These are phyloP conservation scores for Tuber aestivum DNA, from an alignment of 495 filamentous ascomycete species.

Conservation along the genomic window DNA sequence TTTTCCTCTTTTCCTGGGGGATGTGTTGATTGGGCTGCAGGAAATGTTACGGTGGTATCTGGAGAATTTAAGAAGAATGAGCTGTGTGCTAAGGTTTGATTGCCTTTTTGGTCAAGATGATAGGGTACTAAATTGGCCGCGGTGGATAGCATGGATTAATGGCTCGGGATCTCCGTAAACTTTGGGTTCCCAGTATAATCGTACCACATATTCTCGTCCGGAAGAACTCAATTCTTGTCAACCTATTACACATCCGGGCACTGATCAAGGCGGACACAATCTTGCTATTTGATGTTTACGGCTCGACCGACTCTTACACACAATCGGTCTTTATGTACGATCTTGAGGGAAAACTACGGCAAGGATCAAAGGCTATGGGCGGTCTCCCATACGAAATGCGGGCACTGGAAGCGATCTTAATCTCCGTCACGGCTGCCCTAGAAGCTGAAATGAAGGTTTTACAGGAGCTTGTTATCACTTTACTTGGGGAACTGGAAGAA, in stretches of 20 bases:
- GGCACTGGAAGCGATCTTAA: constrained; percentile 73
- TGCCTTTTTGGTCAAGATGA: not conserved
- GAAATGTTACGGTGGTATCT: constrained; percentile 89
- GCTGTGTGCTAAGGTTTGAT: constrained; percentile 80
- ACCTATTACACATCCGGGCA: constrained; percentile 85
- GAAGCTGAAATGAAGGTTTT: constrained; percentile 92
- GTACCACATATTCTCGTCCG: constrained; percentile 95
- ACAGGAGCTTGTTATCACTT: constrained; percentile 79
- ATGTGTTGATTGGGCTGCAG: constrained; percentile 23
- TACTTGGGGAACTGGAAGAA: constrained; percentile 86
- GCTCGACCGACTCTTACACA: constrained; percentile 86
- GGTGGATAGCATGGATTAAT: constrained; percentile 75
- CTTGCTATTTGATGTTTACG: constrained; percentile 90
- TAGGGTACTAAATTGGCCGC: constrained; percentile 35
- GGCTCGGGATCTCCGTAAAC: constrained; percentile 88
- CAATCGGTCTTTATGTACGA: constrained; percentile 98
- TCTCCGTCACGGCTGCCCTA: constrained; percentile 75
- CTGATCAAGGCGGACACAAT: constrained; percentile 92
- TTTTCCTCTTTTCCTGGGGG: not conserved
- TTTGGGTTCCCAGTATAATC: constrained; percentile 81
- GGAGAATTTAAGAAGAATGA: constrained; percentile 97
- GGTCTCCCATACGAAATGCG: constrained; percentile 65
- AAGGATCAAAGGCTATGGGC: constrained; percentile 50
- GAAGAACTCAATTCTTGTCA: constrained; percentile 88
- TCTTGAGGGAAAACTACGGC: constrained; percentile 57